phyloP scores from a whole-genome alignment of 2,329 filamentous ascomycete species.

The Neopestalotiopsis sp. region DNA sequence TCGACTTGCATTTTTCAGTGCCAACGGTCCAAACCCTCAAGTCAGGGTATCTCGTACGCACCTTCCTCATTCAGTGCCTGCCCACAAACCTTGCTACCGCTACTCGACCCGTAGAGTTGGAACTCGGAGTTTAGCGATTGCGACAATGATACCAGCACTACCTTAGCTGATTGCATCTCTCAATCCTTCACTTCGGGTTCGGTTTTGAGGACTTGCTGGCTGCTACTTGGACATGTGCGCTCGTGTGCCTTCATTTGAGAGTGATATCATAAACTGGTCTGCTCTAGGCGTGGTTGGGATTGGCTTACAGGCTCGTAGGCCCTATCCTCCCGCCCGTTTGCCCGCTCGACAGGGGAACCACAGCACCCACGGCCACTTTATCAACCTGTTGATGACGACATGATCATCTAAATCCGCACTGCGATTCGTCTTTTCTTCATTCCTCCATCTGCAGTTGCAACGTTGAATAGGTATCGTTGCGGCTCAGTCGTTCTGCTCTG shows the following conservation, averaged over 20 bases:
- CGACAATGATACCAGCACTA: neutral
- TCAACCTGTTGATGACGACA: neutral
- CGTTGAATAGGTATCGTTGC: neutral
- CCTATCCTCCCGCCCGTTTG: neutral
- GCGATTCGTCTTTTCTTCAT: too few relatives aligned
- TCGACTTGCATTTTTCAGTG: neutral
- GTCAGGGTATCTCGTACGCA: neutral
- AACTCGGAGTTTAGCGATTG: slow-evolving; percentile 2
- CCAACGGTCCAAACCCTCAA: neutral
- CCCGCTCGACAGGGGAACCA: neutral
- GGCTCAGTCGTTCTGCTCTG: neutral
- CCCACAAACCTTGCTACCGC: neutral
- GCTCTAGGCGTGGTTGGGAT: neutral
- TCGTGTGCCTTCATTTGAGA: too few relatives aligned
- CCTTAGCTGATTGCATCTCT: neutral
- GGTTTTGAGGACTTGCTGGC: neutral
- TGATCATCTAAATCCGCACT: too few relatives aligned
- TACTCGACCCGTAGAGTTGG: slow-evolving; percentile 9
- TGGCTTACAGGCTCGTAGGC: slow-evolving; percentile 2
- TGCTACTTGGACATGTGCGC: neutral
- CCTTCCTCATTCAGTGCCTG: slow-evolving; percentile 2
- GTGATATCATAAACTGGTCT: neutral
- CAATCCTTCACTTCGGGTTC: neutral
- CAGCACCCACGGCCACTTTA: neutral
- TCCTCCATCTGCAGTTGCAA: too few relatives aligned